These are phyloP conservation scores for Alternaria hordeiaustralica DNA, from an alignment of 2,329 filamentous ascomycete species.

Conservation along the genomic window DNA sequence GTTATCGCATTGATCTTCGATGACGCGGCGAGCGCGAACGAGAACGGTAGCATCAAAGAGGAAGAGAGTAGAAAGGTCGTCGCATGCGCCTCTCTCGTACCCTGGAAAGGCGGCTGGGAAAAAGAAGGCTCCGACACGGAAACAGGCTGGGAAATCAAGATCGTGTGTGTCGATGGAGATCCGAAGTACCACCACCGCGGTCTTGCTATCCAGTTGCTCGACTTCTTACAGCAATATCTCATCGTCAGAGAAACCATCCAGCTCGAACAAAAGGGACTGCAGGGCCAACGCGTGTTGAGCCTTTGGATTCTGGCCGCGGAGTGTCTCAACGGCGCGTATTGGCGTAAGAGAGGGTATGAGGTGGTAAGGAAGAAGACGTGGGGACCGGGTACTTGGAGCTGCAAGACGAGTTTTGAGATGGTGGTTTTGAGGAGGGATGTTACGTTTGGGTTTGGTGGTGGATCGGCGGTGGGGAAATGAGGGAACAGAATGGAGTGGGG, in stretches of 20 bases:
- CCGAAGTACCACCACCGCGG: constrained; percentile 25
- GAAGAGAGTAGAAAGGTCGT: constrained; percentile 16
- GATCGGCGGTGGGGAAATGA: not conserved
- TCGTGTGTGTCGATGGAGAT: constrained; percentile 29
- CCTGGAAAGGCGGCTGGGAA: constrained; percentile 32
- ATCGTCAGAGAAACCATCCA: constrained; percentile 1
- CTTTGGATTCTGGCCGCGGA: constrained; percentile 36
- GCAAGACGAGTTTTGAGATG: constrained; percentile 30
- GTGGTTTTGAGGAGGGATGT: constrained; percentile 28
- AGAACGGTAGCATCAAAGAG: not conserved
- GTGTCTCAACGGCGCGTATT: constrained; percentile 34
- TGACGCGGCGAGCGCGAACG: not conserved
- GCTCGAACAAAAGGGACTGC: not conserved
- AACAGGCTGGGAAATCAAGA: constrained; percentile 37
- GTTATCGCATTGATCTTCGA: constrained; percentile 27
- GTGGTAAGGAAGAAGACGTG: constrained; percentile 19
- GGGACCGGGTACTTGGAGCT: constrained; percentile 26
- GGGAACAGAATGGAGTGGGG: not conserved
- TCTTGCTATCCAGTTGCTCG: constrained; percentile 21
- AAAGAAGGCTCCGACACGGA: constrained; percentile 23
- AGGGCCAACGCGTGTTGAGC: not conserved
- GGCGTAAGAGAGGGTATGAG: constrained; percentile 32
- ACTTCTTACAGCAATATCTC: constrained; percentile 17
- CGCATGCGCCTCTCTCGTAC: constrained; percentile 29
- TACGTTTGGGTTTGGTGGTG: constrained; percentile 3